Evolutionary conservation across 805 yeast genomes (phyloP).

Genomic region (Metschnikowia shivogae): DNA sequence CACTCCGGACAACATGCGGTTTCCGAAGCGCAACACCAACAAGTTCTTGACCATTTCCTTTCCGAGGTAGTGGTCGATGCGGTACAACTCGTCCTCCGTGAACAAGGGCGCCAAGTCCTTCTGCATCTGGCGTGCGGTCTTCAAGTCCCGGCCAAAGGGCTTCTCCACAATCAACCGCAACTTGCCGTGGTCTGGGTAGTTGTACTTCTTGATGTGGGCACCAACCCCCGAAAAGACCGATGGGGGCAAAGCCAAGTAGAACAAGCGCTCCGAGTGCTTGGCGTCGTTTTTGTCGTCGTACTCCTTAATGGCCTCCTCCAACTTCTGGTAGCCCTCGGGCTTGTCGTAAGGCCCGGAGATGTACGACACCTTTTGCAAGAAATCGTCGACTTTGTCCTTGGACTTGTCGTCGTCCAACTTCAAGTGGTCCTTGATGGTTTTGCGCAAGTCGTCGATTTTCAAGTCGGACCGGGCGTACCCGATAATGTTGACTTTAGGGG

Average conservation of each 20-base stretch:
- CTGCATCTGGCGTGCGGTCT: constrained; percentile 74
- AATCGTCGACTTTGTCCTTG: constrained; percentile 49
- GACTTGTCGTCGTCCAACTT: constrained; percentile 44
- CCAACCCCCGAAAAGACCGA: constrained; percentile 83
- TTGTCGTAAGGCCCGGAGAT: constrained; percentile 76
- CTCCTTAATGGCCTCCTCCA: constrained; percentile 51
- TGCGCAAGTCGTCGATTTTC: constrained; percentile 59
- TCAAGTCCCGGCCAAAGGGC: constrained; percentile 94
- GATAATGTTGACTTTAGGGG: constrained; percentile 64
- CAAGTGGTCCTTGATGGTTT: constrained; percentile 62
- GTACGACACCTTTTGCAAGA: constrained; percentile 64
- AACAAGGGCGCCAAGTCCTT: constrained; percentile 75
- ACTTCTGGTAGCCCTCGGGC: constrained; percentile 63
- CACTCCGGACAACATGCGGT: constrained; percentile 78
- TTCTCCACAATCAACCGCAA: constrained; percentile 88
- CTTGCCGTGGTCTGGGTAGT: constrained; percentile 57
- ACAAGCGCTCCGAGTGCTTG: constrained; percentile 66
- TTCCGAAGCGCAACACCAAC: constrained; percentile 84
- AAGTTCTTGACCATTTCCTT: constrained; percentile 97
- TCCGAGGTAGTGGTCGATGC: constrained; percentile 97
- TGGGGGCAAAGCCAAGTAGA: constrained; percentile 94
- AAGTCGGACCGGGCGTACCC: constrained; percentile 91
- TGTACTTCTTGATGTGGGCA: constrained; percentile 59
- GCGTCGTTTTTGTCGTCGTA: constrained; percentile 52
- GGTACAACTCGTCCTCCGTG: constrained; percentile 84